Conservation (phyloP, 2,329 filamentous ascomycete species). For the Scolecobasidium constrictum region DNA sequence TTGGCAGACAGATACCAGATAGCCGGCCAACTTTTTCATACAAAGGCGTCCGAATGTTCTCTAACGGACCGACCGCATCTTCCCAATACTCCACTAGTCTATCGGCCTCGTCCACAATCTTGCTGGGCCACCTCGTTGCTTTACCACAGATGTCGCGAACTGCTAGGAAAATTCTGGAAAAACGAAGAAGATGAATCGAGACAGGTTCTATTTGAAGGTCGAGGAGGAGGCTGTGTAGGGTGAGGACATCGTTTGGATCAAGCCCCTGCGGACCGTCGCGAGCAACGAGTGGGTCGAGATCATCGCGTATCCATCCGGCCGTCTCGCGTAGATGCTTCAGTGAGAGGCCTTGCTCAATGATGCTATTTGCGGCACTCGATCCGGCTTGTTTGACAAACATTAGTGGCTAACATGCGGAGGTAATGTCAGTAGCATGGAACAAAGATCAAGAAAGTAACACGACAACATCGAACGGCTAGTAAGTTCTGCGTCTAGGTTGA, state of each 20-base stretch:
- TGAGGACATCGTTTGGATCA: constrained; percentile 31
- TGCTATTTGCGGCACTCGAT: not conserved
- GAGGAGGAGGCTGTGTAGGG: constrained; percentile 31
- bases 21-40: constrained; percentile 33
- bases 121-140: constrained; percentile 36
- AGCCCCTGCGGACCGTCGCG: constrained; percentile 33
- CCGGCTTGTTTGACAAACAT: too few relatives aligned
- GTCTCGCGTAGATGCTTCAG: constrained; percentile 23
- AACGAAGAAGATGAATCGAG: constrained; percentile 18
- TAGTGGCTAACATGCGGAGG: too few relatives aligned
- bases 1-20: constrained; percentile 27
- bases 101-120: constrained; percentile 34
- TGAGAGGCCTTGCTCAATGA: constrained; percentile 12
- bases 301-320: constrained; percentile 36
- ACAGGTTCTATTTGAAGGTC: constrained; percentile 6
- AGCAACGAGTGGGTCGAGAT: constrained; percentile 34
- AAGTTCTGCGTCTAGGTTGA: too few relatives aligned
- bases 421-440: too few relatives aligned
- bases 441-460: too few relatives aligned
- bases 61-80: constrained; percentile 24
- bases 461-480: too few relatives aligned
- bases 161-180: constrained; percentile 35
- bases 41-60: constrained; percentile 26
- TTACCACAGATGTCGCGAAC: constrained; percentile 31
- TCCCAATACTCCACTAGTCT: not conserved